These are phyloP conservation scores for Eimeria zaria DNA, from an alignment of 169 alveolate species.

Conservation along the genomic window DNA sequence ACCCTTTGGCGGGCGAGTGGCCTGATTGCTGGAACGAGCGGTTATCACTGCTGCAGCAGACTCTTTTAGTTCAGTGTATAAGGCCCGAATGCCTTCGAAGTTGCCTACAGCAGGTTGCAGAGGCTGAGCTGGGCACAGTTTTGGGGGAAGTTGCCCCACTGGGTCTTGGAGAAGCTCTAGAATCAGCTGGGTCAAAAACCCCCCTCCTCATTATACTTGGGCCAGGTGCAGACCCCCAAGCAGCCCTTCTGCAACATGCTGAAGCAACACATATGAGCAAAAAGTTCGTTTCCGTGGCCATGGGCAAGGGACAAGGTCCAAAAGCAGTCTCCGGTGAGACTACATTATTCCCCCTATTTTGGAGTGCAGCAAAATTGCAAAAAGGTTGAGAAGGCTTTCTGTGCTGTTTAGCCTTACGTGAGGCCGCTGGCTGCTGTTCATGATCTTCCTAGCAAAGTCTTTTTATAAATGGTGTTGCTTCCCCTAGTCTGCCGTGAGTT, in stretches of 20 bases:
- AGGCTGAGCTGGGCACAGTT: constrained; percentile 90
- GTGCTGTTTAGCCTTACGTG: background rate
- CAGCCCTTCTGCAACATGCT: constrained; percentile 92
- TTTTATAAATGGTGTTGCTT: background rate
- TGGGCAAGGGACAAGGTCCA: constrained; percentile 91
- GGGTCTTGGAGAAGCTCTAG: constrained; percentile 92
- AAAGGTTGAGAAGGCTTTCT: background rate
- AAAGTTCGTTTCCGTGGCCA: constrained; percentile 85
- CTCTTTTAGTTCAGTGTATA: constrained; percentile 93
- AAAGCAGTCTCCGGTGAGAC: constrained; percentile 84
- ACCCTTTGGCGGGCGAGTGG: constrained; percentile 88
- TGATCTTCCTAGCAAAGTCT: background rate
- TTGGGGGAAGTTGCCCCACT: constrained; percentile 91
- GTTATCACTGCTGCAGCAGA: constrained; percentile 91
- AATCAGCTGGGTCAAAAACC: constrained; percentile 92
- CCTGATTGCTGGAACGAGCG: constrained; percentile 91
- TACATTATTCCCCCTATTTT: background rate
- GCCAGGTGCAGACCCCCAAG: constrained; percentile 97
- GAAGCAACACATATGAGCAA: constrained; percentile 88
- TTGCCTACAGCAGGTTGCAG: constrained; percentile 92
- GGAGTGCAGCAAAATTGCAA: background rate
- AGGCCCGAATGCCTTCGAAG: constrained; percentile 94
- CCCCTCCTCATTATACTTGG: constrained; percentile 96
- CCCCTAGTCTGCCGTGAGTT: background rate
- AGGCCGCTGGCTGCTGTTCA: background rate